Percentiles rank a stretch among this genome's conserved stretches.
These are phyloP conservation scores for Colletotrichum sp. DNA, from an alignment of 2,329 filamentous ascomycete species.

Conservation along the genomic window DNA sequence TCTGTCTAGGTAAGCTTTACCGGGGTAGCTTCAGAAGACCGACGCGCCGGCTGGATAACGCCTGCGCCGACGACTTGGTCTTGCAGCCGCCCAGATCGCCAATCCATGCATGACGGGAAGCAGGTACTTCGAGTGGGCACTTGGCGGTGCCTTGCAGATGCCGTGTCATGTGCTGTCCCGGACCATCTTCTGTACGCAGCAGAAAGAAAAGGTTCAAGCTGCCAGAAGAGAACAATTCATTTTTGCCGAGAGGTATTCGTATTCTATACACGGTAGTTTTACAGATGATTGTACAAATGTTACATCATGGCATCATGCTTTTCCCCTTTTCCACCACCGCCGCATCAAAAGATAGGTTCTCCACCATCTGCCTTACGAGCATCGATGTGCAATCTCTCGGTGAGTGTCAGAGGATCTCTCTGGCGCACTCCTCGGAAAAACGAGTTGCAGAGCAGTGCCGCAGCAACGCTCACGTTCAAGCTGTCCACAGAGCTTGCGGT, in stretches of 20 bases:
- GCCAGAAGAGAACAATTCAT: background rate
- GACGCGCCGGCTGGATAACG: background rate
- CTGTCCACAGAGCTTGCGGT: conserved; percentile 73
- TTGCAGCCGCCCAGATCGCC: background rate
- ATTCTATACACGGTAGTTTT: background rate
- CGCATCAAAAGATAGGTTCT: conserved; percentile 12
- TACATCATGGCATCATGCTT: background rate
- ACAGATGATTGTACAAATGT: background rate
- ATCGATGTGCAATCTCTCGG: conserved; percentile 36
- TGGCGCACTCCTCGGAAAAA: conserved; percentile 56
- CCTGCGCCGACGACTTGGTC: background rate
- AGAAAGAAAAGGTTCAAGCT: background rate
- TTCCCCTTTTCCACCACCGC: background rate
- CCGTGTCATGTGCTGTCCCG: background rate
- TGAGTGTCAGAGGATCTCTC: conserved; percentile 27
- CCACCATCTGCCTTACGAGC: conserved; percentile 30
- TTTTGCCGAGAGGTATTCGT: background rate
- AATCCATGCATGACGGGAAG: background rate
- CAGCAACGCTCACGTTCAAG: conserved; percentile 90
- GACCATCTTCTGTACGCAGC: background rate
- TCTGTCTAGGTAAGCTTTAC: background rate
- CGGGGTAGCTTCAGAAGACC: background rate
- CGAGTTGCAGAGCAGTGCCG: conserved; percentile 74
- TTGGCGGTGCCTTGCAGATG: background rate
- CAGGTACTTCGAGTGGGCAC: background rate